Evolutionary conservation across 768 basidiomycete species (phyloP).

Genomic region (Fibroporia radiculosa): DNA sequence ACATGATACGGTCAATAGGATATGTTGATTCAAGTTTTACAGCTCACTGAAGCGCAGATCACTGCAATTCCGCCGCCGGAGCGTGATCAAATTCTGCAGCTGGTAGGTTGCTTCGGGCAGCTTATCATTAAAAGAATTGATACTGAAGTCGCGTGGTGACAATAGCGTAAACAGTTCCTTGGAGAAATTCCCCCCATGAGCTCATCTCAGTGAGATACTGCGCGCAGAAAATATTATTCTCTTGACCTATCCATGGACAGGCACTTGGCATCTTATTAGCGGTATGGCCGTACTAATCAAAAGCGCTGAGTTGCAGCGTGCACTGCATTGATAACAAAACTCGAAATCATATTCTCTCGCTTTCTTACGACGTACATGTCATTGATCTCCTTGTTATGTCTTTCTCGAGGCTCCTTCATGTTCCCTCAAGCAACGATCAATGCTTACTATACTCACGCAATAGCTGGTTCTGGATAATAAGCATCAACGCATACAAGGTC

Average conservation of each 20-base stretch:
- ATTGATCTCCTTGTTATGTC: no score
- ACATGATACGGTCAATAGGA: slow-evolving; percentile 34
- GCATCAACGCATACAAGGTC: slow-evolving; percentile 48
- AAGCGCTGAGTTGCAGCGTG: no score
- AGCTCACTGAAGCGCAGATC: slow-evolving; percentile 77
- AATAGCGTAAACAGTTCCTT: slow-evolving; percentile 4
- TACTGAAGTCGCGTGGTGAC: neutral
- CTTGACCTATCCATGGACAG: no score
- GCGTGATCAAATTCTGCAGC: slow-evolving; percentile 67
- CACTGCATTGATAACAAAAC: no score
- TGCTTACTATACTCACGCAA: slow-evolving; percentile 22
- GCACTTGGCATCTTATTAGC: no score
- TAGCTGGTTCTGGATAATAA: slow-evolving; percentile 58
- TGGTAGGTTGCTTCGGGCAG: slow-evolving; percentile 38
- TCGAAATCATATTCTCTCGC: no score
- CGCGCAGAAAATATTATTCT: no score
- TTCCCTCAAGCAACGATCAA: neutral
- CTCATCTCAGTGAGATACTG: no score
- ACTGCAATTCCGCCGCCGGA: slow-evolving; percentile 73
- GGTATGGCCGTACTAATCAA: no score
- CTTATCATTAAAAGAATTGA: neutral
- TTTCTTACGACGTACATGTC: no score
- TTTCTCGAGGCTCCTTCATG: no score
- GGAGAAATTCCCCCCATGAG: neutral
- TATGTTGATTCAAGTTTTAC: slow-evolving; percentile 83